phyloP scores from a whole-genome alignment of 345 rosid genomes.

The Orychophragmus violaceus region DNA sequence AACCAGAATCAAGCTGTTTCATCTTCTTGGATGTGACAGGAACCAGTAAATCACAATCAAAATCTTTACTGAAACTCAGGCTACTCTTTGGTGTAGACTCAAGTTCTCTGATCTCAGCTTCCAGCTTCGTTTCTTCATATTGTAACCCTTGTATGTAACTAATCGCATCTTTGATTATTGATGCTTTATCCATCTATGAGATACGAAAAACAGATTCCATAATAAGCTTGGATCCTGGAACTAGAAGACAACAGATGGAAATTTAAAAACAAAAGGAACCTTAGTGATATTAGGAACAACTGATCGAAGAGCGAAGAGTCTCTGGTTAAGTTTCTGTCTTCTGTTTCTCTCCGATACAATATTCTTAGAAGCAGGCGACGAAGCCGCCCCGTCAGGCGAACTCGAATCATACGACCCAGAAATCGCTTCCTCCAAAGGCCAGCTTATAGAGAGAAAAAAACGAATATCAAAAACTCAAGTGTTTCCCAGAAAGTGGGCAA shows the following conservation, averaged over 20 bases:
- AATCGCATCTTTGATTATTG: constrained; percentile 94
- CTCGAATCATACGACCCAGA: constrained; percentile 81
- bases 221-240: background rate
- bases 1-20: constrained; percentile 41
- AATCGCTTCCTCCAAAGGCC: constrained; percentile 49
- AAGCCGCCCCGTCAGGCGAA: constrained; percentile 83
- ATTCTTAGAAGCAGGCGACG: constrained; percentile 78
- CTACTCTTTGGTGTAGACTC: constrained; percentile 49
- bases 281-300: constrained; percentile 95
- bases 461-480: background rate
- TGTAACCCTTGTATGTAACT: constrained; percentile 81
- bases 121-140: constrained; percentile 63
- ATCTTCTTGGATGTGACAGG: constrained; percentile 68
- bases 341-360: constrained; percentile 85
- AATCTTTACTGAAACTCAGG: constrained; percentile 34
- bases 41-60: constrained; percentile 52
- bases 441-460: constrained; percentile 21
- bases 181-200: constrained; percentile 93
- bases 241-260: background rate
- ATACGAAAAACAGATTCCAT: background rate
- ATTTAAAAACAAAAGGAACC: constrained; percentile 27
- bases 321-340: constrained; percentile 83
- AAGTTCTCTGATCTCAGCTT: constrained; percentile 63
- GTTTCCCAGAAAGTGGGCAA: background rate
- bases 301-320: constrained; percentile 81